Evolutionary conservation across 805 yeast genomes (phyloP).

Genomic region (Metschnikowia cubensis): DNA sequence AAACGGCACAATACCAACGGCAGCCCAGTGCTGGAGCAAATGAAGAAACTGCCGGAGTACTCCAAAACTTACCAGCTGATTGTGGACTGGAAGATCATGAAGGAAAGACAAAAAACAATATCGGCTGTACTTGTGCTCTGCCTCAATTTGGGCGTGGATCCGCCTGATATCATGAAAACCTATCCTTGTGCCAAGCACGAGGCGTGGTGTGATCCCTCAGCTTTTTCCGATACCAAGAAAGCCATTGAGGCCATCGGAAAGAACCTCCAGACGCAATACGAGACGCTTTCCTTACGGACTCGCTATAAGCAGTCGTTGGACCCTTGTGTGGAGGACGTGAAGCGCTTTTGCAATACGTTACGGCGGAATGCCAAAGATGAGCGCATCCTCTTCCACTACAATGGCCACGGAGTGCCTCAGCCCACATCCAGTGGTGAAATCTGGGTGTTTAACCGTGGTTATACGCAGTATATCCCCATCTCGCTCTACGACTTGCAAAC

Average conservation of each 20-base stretch:
- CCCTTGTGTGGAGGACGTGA: conserved; percentile 93
- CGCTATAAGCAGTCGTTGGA: conserved; percentile 88
- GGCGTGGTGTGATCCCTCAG: conserved; percentile 89
- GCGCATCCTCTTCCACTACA: conserved; percentile 87
- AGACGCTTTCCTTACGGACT: conserved; percentile 79
- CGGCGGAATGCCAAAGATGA: conserved; percentile 92
- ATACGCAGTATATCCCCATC: conserved; percentile 96
- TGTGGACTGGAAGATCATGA: conserved; percentile 86
- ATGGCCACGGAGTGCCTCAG: conserved; percentile 98
- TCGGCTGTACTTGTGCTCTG: conserved; percentile 91
- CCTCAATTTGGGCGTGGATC: conserved; percentile 90
- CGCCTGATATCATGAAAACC: conserved; percentile 91
- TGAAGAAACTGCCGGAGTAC: conserved; percentile 38
- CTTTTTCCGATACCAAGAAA: conserved; percentile 78
- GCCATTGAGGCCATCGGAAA: conserved; percentile 91
- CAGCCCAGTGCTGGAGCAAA: conserved; percentile 61
- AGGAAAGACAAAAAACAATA: conserved; percentile 87
- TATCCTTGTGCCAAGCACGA: conserved; percentile 90
- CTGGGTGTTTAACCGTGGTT: conserved; percentile 97
- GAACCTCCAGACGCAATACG: conserved; percentile 81
- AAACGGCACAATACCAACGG: conserved; percentile 91
- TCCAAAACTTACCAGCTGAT: conserved; percentile 61
- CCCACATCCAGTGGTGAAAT: conserved; percentile 96
- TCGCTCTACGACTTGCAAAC: conserved; percentile 92
- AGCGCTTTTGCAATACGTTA: conserved; percentile 82